These are phyloP conservation scores for Amauroascus verrucosus DNA, from an alignment of 2,329 filamentous ascomycete genomes.

Conservation along the genomic window DNA sequence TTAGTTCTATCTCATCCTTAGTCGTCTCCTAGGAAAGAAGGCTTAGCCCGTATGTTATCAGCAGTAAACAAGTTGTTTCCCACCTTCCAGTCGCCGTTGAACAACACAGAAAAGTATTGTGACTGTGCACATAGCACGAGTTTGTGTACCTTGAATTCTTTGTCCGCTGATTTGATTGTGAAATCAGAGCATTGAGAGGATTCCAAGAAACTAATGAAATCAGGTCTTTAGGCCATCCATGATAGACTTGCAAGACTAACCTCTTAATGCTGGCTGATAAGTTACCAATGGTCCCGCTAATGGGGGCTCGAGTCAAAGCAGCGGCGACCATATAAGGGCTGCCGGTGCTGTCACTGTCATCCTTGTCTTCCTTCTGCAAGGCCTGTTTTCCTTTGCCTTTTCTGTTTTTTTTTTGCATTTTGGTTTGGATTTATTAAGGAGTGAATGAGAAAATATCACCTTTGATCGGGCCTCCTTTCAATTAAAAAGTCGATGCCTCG, in stretches of 20 bases:
- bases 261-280: background rate
- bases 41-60: background rate
- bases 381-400: too few species aligned
- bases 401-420: too few species aligned
- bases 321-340: too few species aligned
- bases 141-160: slow-evolving; percentile 17
- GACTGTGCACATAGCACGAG: slow-evolving; percentile 18
- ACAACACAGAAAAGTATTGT: slow-evolving; percentile 11
- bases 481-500: too few species aligned
- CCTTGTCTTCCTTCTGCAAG: too few species aligned
- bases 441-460: too few species aligned
- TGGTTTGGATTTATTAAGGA: too few species aligned
- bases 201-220: background rate
- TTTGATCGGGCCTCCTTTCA: too few species aligned
- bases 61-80: background rate
- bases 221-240: background rate
- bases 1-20: background rate
- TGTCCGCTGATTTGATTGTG: slow-evolving; percentile 11
- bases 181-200: background rate
- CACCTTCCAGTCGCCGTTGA: background rate
- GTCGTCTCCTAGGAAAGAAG: background rate
- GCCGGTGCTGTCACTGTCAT: too few species aligned
- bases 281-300: too few species aligned
- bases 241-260: background rate
- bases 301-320: too few species aligned